A percentile compares a stretch with the other conserved stretches of the same genome.
Evolutionary conservation across 2,329 filamentous ascomycete species (phyloP).

Genomic region (Cytospora mali): DNA sequence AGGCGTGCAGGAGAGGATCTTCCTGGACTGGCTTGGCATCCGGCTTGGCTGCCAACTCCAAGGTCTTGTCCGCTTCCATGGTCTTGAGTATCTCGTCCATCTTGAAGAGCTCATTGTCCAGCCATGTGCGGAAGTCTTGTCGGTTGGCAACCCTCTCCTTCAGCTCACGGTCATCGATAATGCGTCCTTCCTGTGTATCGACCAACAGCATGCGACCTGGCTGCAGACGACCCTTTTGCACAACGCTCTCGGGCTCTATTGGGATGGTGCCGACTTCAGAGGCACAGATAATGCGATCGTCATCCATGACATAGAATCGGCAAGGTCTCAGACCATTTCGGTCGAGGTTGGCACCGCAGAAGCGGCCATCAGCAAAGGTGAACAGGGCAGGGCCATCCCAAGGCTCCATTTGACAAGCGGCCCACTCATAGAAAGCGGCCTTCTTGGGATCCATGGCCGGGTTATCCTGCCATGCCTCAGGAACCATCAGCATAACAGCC

Average conservation of each 20-base stretch:
- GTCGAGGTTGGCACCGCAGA: conserved; percentile 95
- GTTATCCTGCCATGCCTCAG: conserved; percentile 97
- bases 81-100: conserved; percentile 73
- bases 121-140: conserved; percentile 85
- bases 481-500: conserved; percentile 98
- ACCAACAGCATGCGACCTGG: conserved; percentile 96
- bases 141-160: conserved; percentile 87
- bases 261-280: conserved; percentile 94
- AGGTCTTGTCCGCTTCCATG: conserved; percentile 55
- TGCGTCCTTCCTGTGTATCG: conserved; percentile 83
- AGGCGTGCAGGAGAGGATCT: conserved; percentile 81
- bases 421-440: conserved; percentile 98
- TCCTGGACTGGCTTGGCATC: conserved; percentile 75
- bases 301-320: conserved; percentile 95
- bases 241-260: conserved; percentile 85
- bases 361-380: conserved; percentile 94
- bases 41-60: conserved; percentile 68
- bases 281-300: conserved; percentile 95
- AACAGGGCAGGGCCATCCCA: conserved; percentile 98
- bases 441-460: conserved; percentile 89
- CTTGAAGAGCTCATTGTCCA: conserved; percentile 82
- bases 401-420: conserved; percentile 97
- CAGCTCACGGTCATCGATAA: conserved; percentile 91
- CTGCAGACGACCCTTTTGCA: conserved; percentile 92
- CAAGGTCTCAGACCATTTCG: conserved; percentile 94